These are phyloP conservation scores for Pouteria glomerata DNA, from an alignment of 148 eudicot genomes.

Conservation along the genomic window DNA sequence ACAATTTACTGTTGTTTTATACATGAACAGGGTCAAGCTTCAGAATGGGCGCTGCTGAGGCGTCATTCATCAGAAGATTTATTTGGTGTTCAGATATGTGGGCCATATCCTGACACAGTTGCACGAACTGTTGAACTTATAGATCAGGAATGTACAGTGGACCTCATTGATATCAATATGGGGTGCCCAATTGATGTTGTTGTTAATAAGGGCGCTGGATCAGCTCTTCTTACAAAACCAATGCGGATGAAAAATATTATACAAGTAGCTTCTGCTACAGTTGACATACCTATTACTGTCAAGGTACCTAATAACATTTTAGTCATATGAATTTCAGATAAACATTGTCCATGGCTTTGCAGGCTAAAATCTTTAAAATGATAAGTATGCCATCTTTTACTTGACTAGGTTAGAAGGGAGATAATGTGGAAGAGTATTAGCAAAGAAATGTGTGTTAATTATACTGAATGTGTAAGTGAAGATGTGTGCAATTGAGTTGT, in stretches of 20 bases:
- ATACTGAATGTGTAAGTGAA: too few relatives aligned
- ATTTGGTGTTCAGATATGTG: constrained; percentile 98
- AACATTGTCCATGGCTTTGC: background rate
- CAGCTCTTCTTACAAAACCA: constrained; percentile 92
- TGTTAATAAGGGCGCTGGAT: constrained; percentile 94
- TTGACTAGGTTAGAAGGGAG: background rate
- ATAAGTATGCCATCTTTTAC: background rate
- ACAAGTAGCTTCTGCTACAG: constrained; percentile 63
- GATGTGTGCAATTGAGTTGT: too few relatives aligned
- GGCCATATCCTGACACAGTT: constrained; percentile 97
- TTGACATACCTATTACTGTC: constrained; percentile 76
- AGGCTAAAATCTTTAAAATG: background rate
- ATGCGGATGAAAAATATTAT: constrained; percentile 81
- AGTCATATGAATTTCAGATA: background rate
- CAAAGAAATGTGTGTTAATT: too few relatives aligned
- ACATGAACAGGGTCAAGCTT: constrained; percentile 76
- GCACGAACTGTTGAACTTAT: constrained; percentile 91
- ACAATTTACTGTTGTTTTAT: background rate
- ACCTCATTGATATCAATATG: constrained; percentile 96
- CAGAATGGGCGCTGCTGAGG: constrained; percentile 98
- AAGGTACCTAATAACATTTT: constrained; percentile 44
- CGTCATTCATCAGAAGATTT: constrained; percentile 90
- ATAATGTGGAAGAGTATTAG: background rate
- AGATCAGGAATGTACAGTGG: constrained; percentile 81
- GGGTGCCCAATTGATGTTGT: constrained; percentile 98